Evolutionary conservation across 768 basidiomycete genomes (phyloP).

Genomic region (Brasilioporus rufonigricans): DNA sequence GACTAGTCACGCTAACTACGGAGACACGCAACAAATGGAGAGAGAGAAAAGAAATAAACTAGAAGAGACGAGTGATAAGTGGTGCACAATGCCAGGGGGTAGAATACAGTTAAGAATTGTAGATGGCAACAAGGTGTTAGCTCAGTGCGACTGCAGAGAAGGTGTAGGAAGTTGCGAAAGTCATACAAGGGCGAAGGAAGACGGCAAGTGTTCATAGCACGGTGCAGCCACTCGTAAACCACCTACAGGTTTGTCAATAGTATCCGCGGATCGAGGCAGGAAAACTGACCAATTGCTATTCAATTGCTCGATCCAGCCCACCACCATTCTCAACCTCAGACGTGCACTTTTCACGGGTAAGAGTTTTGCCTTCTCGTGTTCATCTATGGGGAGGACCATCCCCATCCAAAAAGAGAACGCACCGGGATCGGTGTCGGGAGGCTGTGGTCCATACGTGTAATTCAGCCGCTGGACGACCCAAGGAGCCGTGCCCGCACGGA

Average conservation of each 20-base stretch:
- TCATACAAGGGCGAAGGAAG: constrained; percentile 10
- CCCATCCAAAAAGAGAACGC: constrained; percentile 91
- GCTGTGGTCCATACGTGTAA: constrained; percentile 75
- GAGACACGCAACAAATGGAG: not conserved
- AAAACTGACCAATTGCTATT: constrained; percentile 50
- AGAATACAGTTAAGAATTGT: constrained; percentile 16
- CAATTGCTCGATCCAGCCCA: constrained; percentile 91
- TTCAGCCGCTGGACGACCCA: constrained; percentile 91
- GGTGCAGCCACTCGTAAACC: constrained; percentile 72
- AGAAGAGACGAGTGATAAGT: constrained; percentile 5
- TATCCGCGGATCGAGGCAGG: constrained; percentile 14
- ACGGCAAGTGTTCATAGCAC: constrained; percentile 37
- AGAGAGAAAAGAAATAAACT: not conserved
- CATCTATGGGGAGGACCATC: constrained; percentile 86
- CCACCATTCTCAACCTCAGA: constrained; percentile 78
- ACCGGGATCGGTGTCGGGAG: constrained; percentile 54
- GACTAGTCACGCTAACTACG: constrained; percentile 7
- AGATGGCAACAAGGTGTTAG: not conserved
- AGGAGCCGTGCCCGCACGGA: constrained; percentile 73
- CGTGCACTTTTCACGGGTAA: constrained; percentile 77
- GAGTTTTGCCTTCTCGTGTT: constrained; percentile 84
- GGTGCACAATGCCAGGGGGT: constrained; percentile 17
- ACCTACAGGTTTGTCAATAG: constrained; percentile 44
- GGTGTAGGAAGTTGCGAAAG: constrained; percentile 7
- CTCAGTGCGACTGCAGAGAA: constrained; percentile 8